A percentile compares a stretch with the other conserved stretches of the same genome.
Conservation (phyloP, 2,329 filamentous ascomycete genomes). For the Arthrinium puccinioides region DNA sequence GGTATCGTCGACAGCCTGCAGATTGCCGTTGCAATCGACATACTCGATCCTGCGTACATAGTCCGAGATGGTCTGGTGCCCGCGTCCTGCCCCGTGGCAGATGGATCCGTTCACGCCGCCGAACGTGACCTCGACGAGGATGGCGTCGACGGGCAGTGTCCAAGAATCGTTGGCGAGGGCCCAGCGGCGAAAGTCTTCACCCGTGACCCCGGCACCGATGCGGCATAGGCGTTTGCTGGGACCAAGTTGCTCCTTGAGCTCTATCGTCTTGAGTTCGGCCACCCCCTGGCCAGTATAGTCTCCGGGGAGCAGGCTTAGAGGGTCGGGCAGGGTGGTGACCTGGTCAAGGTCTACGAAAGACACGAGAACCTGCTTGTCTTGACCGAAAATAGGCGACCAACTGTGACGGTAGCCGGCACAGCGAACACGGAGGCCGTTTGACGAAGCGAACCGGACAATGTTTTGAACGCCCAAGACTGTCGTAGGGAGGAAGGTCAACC, state of each 20-base stretch:
- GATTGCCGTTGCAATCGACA: slow-evolving; percentile 34
- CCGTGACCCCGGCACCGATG: slow-evolving; percentile 35
- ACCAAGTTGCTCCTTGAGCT: slow-evolving; percentile 20
- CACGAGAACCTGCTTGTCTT: slow-evolving; percentile 32
- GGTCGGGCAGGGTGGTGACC: slow-evolving; percentile 29
- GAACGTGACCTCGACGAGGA: slow-evolving; percentile 40
- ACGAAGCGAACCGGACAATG: slow-evolving; percentile 28
- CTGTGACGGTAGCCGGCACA: slow-evolving; percentile 36
- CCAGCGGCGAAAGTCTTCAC: slow-evolving; percentile 38
- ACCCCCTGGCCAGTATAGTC: slow-evolving; percentile 15
- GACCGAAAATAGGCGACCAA: slow-evolving; percentile 32
- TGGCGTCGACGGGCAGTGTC: slow-evolving; percentile 36
- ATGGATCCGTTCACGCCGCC: slow-evolving; percentile 37
- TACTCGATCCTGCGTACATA: slow-evolving; percentile 39
- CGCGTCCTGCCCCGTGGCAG: slow-evolving; percentile 38
- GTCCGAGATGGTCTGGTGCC: slow-evolving; percentile 35
- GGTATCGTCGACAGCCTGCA: slow-evolving; percentile 30
- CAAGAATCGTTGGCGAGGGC: slow-evolving; percentile 30
- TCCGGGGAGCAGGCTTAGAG: slow-evolving; percentile 18
- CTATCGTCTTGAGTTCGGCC: slow-evolving; percentile 31
- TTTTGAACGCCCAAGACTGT: slow-evolving; percentile 32
- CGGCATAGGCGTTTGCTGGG: slow-evolving; percentile 27
- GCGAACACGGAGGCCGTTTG: slow-evolving; percentile 27
- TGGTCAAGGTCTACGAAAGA: slow-evolving; percentile 31
- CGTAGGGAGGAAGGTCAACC: slow-evolving; percentile 31